phyloP scores from a whole-genome alignment of 2,329 filamentous ascomycete genomes.

The Claviceps capensis region DNA sequence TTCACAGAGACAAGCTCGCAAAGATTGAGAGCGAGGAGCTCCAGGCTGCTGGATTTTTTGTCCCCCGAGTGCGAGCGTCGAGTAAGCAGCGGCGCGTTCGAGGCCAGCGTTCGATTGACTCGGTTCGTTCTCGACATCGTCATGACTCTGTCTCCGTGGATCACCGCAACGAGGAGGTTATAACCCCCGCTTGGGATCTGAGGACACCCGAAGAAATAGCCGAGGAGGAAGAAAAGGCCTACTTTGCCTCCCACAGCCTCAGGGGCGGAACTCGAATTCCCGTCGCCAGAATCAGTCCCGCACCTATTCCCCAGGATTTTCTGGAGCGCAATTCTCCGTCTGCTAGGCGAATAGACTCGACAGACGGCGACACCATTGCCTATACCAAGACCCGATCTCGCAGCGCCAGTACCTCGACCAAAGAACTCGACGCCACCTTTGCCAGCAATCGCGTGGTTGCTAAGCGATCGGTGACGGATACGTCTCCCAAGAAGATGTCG shows the following conservation, averaged over 20 bases:
- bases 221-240: conserved; percentile 37
- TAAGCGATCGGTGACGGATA: conserved; percentile 33
- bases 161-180: conserved; percentile 13
- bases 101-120: conserved; percentile 6
- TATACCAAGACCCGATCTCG: conserved; percentile 52
- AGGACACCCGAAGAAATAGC: conserved; percentile 67
- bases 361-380: conserved; percentile 45
- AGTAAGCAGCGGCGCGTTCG: conserved; percentile 29
- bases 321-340: conserved; percentile 62
- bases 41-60: conserved; percentile 59
- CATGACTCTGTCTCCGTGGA: conserved; percentile 33
- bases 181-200: conserved; percentile 52
- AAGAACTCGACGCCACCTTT: conserved; percentile 11
- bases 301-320: conserved; percentile 57
- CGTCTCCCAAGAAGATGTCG: conserved; percentile 39
- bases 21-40: conserved; percentile 71
- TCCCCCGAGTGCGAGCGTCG: conserved; percentile 39
- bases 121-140: conserved; percentile 17
- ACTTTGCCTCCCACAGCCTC: conserved; percentile 36
- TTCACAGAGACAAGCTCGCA: conserved; percentile 72
- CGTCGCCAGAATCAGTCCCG: conserved; percentile 64
- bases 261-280: conserved; percentile 73
- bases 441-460: conserved; percentile 12
- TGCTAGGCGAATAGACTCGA: conserved; percentile 41
- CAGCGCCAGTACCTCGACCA: conserved; percentile 50